These are phyloP conservation scores for Cladosporium sp. DNA, from an alignment of 2,329 filamentous ascomycete species.

Conservation along the genomic window DNA sequence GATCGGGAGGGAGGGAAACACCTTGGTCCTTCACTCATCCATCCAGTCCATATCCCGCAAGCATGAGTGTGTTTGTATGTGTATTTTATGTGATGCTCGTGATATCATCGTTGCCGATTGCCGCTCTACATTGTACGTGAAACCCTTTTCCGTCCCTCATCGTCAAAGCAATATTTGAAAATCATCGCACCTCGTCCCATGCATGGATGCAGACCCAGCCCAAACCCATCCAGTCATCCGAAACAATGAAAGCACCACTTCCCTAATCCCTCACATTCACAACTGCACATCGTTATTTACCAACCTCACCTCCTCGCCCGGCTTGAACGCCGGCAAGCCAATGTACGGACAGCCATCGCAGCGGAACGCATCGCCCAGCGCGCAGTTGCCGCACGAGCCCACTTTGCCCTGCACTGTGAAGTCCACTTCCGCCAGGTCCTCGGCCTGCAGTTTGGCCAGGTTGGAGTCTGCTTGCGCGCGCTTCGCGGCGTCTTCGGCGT, in stretches of 20 bases:
- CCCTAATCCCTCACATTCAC: slow-evolving; percentile 40
- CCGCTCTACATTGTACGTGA: neutral
- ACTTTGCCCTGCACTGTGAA: slow-evolving; percentile 98
- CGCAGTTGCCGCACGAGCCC: slow-evolving; percentile 91
- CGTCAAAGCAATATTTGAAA: neutral
- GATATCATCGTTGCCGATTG: neutral
- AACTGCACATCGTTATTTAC: slow-evolving; percentile 85
- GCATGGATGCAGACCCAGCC: neutral
- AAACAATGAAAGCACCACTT: neutral
- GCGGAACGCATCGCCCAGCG: slow-evolving; percentile 78
- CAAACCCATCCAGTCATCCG: neutral
- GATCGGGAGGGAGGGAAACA: no score
- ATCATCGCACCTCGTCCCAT: neutral
- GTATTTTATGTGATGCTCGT: neutral
- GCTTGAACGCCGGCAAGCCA: slow-evolving; percentile 92
- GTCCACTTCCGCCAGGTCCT: slow-evolving; percentile 86
- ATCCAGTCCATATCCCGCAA: no score
- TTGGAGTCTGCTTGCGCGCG: slow-evolving; percentile 63
- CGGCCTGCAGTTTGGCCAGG: slow-evolving; percentile 62
- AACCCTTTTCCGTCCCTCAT: neutral
- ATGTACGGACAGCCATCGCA: slow-evolving; percentile 76
- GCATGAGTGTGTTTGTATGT: neutral
- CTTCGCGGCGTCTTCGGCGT: slow-evolving; percentile 76
- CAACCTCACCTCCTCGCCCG: slow-evolving; percentile 87
- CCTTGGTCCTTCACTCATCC: no score